Percentiles rank a stretch among this genome's conserved stretches.
phyloP scores from a whole-genome alignment of 148 eudicot genomes.

The Chenopodium album region DNA sequence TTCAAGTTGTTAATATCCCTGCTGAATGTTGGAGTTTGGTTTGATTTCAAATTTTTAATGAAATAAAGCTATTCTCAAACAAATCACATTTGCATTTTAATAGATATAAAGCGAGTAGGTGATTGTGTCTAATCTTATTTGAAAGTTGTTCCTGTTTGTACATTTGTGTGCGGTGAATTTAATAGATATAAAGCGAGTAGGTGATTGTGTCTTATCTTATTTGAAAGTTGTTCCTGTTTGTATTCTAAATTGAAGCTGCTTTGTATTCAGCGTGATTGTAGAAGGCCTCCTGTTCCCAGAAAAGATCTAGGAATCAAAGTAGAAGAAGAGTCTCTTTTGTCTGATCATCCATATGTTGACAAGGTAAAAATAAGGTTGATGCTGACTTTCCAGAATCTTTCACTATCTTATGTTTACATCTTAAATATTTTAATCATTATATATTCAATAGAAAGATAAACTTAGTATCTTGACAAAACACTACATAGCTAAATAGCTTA shows the following conservation, averaged over 20 bases:
- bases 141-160: neutral
- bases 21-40: neutral
- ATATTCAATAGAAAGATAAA: neutral
- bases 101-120: neutral
- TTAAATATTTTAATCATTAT: neutral
- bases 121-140: neutral
- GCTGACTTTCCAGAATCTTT: neutral
- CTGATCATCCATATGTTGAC: conserved; percentile 92
- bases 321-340: conserved; percentile 84
- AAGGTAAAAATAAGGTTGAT: conserved; percentile 47
- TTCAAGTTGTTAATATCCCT: neutral
- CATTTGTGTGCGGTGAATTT: neutral
- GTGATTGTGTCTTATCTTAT: neutral
- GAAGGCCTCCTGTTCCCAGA: conserved; percentile 84
- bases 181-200: neutral
- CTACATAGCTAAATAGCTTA: neutral
- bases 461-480: neutral
- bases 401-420: neutral
- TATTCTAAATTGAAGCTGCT: neutral
- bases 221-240: neutral
- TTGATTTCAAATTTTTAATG: neutral
- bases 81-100: neutral
- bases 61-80: neutral
- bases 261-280: conserved; percentile 76
- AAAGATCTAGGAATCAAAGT: conserved; percentile 77